Conservation (phyloP, 306 rosid species). For the Vicia villosa region DNA sequence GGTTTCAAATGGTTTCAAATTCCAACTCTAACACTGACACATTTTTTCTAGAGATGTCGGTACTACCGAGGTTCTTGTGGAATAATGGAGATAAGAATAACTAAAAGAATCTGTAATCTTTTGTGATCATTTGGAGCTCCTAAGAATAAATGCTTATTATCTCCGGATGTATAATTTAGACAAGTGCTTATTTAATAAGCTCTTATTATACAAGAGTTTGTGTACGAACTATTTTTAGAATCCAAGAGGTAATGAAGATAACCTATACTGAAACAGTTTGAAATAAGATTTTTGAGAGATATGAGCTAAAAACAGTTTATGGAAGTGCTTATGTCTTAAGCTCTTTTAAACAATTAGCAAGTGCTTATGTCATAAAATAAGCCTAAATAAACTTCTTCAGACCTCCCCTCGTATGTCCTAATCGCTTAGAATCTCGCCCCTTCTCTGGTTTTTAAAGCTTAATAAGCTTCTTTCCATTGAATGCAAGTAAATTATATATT, state of each 20-base stretch:
- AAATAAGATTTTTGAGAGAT: background rate
- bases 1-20: too few species aligned
- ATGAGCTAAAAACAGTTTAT: background rate
- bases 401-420: background rate
- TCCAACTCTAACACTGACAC: too few species aligned
- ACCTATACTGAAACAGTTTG: background rate
- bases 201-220: background rate
- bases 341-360: background rate
- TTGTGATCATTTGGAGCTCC: background rate
- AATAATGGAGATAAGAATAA: constrained; percentile 4
- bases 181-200: background rate
- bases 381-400: background rate
- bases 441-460: background rate
- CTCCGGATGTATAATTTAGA: background rate
- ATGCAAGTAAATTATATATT: background rate
- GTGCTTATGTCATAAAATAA: constrained; percentile 1
- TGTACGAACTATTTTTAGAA: background rate
- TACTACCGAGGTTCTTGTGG: background rate
- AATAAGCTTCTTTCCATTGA: constrained; percentile 6
- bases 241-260: background rate
- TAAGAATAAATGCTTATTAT: background rate
- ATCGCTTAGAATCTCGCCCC: background rate
- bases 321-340: background rate
- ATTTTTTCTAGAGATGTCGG: too few species aligned
- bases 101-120: background rate